Evolutionary conservation across 2,329 filamentous ascomycete genomes (phyloP).

Genomic region (Penicillium capsulatum): DNA sequence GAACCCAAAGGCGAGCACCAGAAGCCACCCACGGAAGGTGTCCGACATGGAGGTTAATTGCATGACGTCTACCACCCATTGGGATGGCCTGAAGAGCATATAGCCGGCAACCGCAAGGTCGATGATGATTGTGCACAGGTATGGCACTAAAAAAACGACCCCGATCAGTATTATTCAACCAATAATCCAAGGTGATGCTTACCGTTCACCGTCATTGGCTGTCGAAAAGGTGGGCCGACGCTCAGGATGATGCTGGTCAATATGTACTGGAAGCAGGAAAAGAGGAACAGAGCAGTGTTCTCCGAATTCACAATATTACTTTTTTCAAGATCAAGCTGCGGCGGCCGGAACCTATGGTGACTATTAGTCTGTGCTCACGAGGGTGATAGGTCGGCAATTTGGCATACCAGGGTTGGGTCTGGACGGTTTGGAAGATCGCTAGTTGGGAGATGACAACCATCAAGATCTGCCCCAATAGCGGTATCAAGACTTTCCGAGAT

Average conservation of each 20-base stretch:
- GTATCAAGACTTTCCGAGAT: slow-evolving; percentile 83
- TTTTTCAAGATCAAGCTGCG: slow-evolving; percentile 69
- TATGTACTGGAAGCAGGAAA: slow-evolving; percentile 94
- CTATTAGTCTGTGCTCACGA: slow-evolving; percentile 13
- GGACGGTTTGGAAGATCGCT: slow-evolving; percentile 68
- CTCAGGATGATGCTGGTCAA: slow-evolving; percentile 83
- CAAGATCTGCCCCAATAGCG: slow-evolving; percentile 80
- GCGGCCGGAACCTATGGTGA: slow-evolving; percentile 65
- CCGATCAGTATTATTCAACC: not conserved
- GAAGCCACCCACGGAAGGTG: slow-evolving; percentile 68
- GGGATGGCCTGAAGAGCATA: slow-evolving; percentile 72
- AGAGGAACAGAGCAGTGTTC: slow-evolving; percentile 84
- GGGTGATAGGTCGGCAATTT: not conserved
- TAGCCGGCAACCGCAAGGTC: slow-evolving; percentile 67
- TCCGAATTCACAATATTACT: slow-evolving; percentile 87
- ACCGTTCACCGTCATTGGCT: slow-evolving; percentile 76
- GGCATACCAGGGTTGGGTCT: slow-evolving; percentile 70
- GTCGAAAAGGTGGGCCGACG: slow-evolving; percentile 85
- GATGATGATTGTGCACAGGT: slow-evolving; percentile 69
- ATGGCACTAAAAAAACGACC: slow-evolving; percentile 60
- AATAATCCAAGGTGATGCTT: slow-evolving; percentile 35
- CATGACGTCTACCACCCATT: slow-evolving; percentile 70
- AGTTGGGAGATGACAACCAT: slow-evolving; percentile 76
- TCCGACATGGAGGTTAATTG: slow-evolving; percentile 73
- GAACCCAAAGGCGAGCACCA: slow-evolving; percentile 65